phyloP scores from a whole-genome alignment of 345 rosid genomes.

The Syzygium aqueum region DNA sequence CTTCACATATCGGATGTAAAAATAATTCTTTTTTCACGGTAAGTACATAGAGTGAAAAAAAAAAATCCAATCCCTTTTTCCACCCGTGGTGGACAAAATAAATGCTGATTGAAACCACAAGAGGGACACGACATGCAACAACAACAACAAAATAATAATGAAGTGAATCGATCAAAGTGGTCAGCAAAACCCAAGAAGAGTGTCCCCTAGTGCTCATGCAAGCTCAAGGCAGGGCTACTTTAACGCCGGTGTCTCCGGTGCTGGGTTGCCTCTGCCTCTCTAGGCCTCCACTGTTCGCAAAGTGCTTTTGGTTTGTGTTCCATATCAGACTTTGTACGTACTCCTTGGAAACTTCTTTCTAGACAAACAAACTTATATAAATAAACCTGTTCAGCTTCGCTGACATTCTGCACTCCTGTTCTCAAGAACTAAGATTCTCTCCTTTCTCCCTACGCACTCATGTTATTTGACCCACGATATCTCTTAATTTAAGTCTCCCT shows the following conservation, averaged over 20 bases:
- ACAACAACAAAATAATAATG: background rate
- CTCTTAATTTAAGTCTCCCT: background rate
- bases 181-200: constrained; percentile 25
- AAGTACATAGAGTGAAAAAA: background rate
- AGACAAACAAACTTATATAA: background rate
- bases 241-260: constrained; percentile 11
- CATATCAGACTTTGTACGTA: background rate
- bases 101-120: background rate
- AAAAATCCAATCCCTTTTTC: background rate
- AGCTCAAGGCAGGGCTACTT: constrained; percentile 5
- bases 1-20: background rate
- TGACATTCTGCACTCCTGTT: constrained; percentile 2
- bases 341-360: background rate
- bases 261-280: background rate
- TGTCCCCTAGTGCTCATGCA: constrained; percentile 1
- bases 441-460: background rate
- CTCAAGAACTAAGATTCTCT: background rate
- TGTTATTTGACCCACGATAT: background rate
- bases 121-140: background rate
- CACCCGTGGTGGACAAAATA: background rate
- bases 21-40: background rate
- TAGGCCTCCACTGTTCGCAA: background rate
- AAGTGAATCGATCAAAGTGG: background rate
- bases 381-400: background rate
- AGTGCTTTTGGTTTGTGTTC: background rate